Evolutionary conservation across 1,284 basidiomycete genomes (phyloP), one percentile per base, ranked within the genome.

Genomic region (Fistulinella cinereoalba): DNA sequence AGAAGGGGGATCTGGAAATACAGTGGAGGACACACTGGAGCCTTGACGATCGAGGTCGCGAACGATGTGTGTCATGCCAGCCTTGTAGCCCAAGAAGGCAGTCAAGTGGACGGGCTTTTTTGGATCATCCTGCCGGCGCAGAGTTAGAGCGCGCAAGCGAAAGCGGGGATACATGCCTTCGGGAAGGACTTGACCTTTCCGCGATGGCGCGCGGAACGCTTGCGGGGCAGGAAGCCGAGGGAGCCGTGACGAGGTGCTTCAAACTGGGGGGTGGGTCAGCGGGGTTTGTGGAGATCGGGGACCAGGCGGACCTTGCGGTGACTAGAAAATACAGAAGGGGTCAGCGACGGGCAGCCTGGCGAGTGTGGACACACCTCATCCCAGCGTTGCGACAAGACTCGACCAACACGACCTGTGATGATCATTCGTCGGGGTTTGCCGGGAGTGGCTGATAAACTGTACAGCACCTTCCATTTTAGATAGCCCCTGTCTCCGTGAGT

Each of bases 101-200:
- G 97, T 99, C 73, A 99, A 83, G 77, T 99, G 97, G 55, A 97
- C 93, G 49, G 92, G 94, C 77, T 98, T 98, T 84, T 95, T 98
- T 73, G 93, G 83, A 81, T 99, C 96, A 84, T 99, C 97, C 94
- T 97, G 66, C 39, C 51, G 54, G 34, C 8, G 42, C 23, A 50
- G 19, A 44, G 18, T 50, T 31, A 52, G 50, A 40, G 45, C 22
- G 33, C 15, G 43, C 12, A 37, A 28, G 22, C 4, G 3, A 41
- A 41, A 28, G 15, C 19, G 18, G 16, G 31, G 39, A 4, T 13
- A 62, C 79, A 29, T 47, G 91, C 91, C 85, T 86, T 92, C 67
- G 95, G 94, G 85, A 97, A 97, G 54, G 93, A 85, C 85, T 97
- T 97, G 74, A 96, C 92, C 81, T 94, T 94, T 72, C 94, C 94